Base-by-base conservation (phyloP, 106 monocot species). In the Xerophyta viscosa region DNA sequence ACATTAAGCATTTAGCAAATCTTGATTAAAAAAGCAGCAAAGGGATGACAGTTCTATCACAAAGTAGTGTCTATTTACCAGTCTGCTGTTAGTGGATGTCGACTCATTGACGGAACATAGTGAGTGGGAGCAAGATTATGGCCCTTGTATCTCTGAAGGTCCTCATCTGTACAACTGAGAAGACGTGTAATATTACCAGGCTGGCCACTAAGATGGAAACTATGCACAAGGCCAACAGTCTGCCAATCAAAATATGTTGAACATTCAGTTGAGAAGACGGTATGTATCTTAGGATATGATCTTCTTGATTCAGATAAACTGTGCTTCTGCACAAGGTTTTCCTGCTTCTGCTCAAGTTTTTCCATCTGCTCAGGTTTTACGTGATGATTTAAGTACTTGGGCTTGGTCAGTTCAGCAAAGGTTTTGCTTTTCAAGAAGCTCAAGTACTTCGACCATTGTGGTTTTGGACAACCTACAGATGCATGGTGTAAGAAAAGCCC, bases 121-220 rank as follows among this genome's bases (percentile, higher is more conserved):
- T 96, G 96, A 42, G 96, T 96, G 18, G 96, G 96, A 63, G 96
- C 96, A 36, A 96, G 62, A 74, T 96, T 78, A 73, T 76, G 96
- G 0, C 96, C 96, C 50, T 73, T 85, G 60, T 96, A 96, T 23
- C 55, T 29, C 58, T 74, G 72, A 25, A 88, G 58, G 51, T 85
- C 73, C 64, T 88, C 82, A 61, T 86, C 77, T 15, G 86, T 82
- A 60, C 90, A 98, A 43, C 98, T 98, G 29, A 98, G 73, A 63
- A 98, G 82, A 7, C 90, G 78, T 20, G 98, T 90, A 18, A 98
- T 90, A 68, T 82, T 86, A 31, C 90, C 98, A 69, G 98, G 98
- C 46, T 98, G 98, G 6, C 86, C 74, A 60, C 98, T 98, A 37
- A 70, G 69, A 63, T 55, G 28, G 61, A 86, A 85, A 43, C 91